These are phyloP conservation scores for Triticum turgidum DNA, from an alignment of 176 grass and related monocot species.

Conservation along the genomic window DNA sequence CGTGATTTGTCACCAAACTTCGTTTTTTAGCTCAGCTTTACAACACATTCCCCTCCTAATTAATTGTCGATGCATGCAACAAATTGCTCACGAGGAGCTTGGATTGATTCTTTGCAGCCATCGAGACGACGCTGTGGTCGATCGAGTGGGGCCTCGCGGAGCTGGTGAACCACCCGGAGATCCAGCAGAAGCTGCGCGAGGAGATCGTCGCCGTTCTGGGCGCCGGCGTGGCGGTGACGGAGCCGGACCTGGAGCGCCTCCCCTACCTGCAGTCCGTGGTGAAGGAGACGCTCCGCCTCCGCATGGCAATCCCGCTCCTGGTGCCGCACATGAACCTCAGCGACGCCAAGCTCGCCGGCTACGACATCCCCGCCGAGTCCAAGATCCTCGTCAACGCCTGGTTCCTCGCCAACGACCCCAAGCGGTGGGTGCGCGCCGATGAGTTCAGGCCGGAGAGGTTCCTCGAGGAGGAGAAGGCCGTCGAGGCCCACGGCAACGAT, in stretches of 20 bases:
- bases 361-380: slow-evolving; percentile 93
- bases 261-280: slow-evolving; percentile 90
- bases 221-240: slow-evolving; percentile 50
- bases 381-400: slow-evolving; percentile 98
- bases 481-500: slow-evolving; percentile 89
- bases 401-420: slow-evolving; percentile 93
- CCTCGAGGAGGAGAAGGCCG: slow-evolving; percentile 80
- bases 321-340: slow-evolving; percentile 99
- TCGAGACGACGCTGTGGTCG: slow-evolving; percentile 98
- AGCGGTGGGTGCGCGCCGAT: slow-evolving; percentile 73
- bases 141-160: slow-evolving; percentile 97
- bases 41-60: neutral
- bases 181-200: slow-evolving; percentile 59
- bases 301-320: slow-evolving; percentile 98
- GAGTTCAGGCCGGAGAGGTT: slow-evolving; percentile 89
- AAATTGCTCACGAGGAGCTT: neutral
- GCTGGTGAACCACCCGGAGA: slow-evolving; percentile 83
- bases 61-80: neutral
- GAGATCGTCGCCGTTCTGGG: slow-evolving; percentile 69
- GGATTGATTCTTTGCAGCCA: slow-evolving; percentile 47
- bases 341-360: slow-evolving; percentile 79
- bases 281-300: slow-evolving; percentile 93
- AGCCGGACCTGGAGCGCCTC: slow-evolving; percentile 79
- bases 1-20: neutral
- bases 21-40: neutral